Base-by-base conservation (phyloP, 139 green algal genomes). In the Tetratostichococcus sp. region DNA sequence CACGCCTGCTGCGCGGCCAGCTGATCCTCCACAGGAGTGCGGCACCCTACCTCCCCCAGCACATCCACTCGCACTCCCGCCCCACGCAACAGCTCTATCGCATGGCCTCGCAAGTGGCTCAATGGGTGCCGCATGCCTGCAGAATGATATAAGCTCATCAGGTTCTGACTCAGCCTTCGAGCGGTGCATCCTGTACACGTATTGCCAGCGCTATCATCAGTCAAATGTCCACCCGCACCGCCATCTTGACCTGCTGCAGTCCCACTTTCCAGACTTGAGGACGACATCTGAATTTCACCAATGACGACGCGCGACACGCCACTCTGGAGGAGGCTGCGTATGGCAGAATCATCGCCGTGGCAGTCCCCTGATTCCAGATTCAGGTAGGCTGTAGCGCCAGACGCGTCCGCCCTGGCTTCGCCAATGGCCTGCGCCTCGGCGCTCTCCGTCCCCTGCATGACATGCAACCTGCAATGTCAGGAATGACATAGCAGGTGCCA, bases 291-390 rank as follows among this genome's bases (percentile, higher is more conserved):
- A 23, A 26, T 5, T 17, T 62, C 50, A 62, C 50, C 96, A 19
- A 99, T 72, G 35, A 99, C 94, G 28, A 97, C 93, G 0, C 94
- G 87, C 0, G 31, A 57, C 19, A 98, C 88, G 23, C 91, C 90
- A 16, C 79, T 85, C 1, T 75, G n/a, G 0, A 97, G 25, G 28
- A 98, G 85, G 28, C 88, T 86, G 0, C 83, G 43, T 31, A 97
- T 77, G 16, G 82, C 86, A 21, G 84, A 77, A 8, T 77, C 67
- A 35, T 98, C 94, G 22, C 94, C 94, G 71, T 97, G 88, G 86
- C 91, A 96, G 75, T 97, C 89, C 0, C 88, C 91, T 0, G 85
- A 86, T 74, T 99, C 95, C 21, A 99, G 80, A 73, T 98, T 98
- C 0, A 99, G 75, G 83, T 98, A 99, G 0, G 92, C 93, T 33